These are phyloP conservation scores for Botrytis porri DNA, from an alignment of 2,329 filamentous ascomycete genomes.

Conservation along the genomic window DNA sequence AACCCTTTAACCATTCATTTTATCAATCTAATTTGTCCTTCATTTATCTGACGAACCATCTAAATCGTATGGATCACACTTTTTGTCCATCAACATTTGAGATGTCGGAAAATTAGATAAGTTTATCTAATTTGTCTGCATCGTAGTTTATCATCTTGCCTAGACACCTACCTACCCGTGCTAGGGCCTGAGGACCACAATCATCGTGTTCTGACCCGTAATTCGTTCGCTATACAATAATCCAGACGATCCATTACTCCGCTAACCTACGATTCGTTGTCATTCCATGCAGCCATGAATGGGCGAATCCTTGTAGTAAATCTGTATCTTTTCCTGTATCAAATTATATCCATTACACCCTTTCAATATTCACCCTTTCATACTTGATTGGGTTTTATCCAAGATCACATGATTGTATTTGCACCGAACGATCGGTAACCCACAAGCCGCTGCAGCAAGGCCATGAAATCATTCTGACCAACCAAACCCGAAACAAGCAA, in stretches of 20 bases:
- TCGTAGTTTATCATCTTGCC: neutral
- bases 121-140: conserved; percentile 6
- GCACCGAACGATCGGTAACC: conserved; percentile 17
- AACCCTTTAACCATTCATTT: conserved; percentile 6
- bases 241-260: conserved; percentile 18
- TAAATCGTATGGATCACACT: neutral
- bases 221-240: conserved; percentile 8
- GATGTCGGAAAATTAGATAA: conserved; percentile 10
- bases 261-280: conserved; percentile 16
- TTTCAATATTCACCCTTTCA: conserved; percentile 15
- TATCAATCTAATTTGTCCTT: neutral
- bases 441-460: conserved; percentile 18
- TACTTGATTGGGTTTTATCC: conserved; percentile 7
- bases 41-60: neutral
- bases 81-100: neutral
- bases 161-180: conserved; percentile 6
- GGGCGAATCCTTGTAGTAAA: conserved; percentile 12
- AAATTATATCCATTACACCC: conserved; percentile 7
- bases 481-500: conserved; percentile 16
- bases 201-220: neutral
- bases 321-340: conserved; percentile 2
- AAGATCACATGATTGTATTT: conserved; percentile 19
- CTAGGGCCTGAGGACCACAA: conserved; percentile 1
- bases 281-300: conserved; percentile 14
- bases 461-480: conserved; percentile 15